Evolutionary conservation across 768 basidiomycete species (phyloP), one percentile per base, ranked within the genome.

Genomic region (Coprinopsis cinerea): DNA sequence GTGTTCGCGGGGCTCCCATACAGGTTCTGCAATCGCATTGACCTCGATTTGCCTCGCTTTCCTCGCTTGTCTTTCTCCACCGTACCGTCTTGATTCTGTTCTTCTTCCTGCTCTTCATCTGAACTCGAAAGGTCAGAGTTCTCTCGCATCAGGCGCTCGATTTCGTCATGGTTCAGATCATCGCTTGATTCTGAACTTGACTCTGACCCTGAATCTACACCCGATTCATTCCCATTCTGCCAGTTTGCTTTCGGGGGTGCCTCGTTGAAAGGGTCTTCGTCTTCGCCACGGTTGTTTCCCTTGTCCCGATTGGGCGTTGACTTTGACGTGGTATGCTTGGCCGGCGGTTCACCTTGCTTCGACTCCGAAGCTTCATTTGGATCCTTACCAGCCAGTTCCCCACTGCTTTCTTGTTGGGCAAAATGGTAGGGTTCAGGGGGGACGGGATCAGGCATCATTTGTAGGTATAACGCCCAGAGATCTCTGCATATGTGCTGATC

Each of bases 391-490:
- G 15, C 26, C 23, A 24, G 44, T 20, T 58, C 52, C 24, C 49
- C 44, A n/a, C 30, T 49, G 7, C 53, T 53, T 23, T 55, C 48
- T 40, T 66, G 41, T 49, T 73, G 72, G n/a, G 67, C 55, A 56
- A 76, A 66, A 34, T 73, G 59, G 53, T 77, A 72, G 9, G 85
- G 80, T 57, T 88, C 88, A 13, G 81, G 66, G 9, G 78, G 74
- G 0, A 79, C 81, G 9, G 81, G 81, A 34, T 71, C 67, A 5
- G 79, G 77, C 14, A 88, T 66, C 15, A 85, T 67, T 37, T 70
- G 70, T n/a, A 92, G 69, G 64, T 90, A 75, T 2, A 89, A 67
- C 0, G 80, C 76, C 91, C 90, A 92, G n/a, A 88, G 50, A 58
- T 92, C 90, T 57, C 82, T 75, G 61, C 88, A 92, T 24, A 89